Evolutionary conservation across 129 eudicot genomes (phyloP), one percentile per base, ranked within the genome.

Genomic region (Flaveria brownii): DNA sequence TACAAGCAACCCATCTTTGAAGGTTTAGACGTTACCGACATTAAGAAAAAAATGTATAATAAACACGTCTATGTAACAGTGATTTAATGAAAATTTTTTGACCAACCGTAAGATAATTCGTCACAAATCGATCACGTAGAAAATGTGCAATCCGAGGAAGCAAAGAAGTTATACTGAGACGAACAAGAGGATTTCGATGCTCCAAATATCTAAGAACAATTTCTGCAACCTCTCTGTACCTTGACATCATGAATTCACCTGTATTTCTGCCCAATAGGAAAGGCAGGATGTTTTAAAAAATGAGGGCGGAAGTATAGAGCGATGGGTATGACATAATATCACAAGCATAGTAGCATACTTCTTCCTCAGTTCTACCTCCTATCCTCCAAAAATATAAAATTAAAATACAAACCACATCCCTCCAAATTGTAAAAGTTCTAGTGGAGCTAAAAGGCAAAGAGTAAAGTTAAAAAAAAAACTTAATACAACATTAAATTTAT

Each of bases 191-290:
- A 64, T 93, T 91, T 50, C 97, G 83, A 80, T 93, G 97, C 78
- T 93, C 98, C 71, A 91, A 82, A 84, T 90, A 93, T 65, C 96
- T 90, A 54, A 93, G 96, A 64, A 93, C 98, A 87, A 93, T 93
- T 71, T 93, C 98, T 28, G 98, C 98, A 76, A 93, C 98, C 82
- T 93, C 98, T 78, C 96, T 87, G 70, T 93, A 93, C 81, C 98
- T 85, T 64, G 96, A 93, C 98, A 93, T 93, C 98, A 93, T 93
- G 75, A 93, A 93, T 81, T 93, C 98, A 6, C 98, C 98, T 2
- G 98, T 88, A 63, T 93, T 93, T 88, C 98, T 93, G 91, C 71
- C 39, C 42, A 61, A 49, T 50, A 33, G 33, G 7, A 49, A 50
- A 30, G 71, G 22, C 67, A 52, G 3, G 15, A n/a, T 28, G 7